Percentiles rank a stretch among this genome's conserved stretches.
Evolutionary conservation across 805 yeast genomes (phyloP).

Genomic region (Vanderwaltozyma tropicalis): DNA sequence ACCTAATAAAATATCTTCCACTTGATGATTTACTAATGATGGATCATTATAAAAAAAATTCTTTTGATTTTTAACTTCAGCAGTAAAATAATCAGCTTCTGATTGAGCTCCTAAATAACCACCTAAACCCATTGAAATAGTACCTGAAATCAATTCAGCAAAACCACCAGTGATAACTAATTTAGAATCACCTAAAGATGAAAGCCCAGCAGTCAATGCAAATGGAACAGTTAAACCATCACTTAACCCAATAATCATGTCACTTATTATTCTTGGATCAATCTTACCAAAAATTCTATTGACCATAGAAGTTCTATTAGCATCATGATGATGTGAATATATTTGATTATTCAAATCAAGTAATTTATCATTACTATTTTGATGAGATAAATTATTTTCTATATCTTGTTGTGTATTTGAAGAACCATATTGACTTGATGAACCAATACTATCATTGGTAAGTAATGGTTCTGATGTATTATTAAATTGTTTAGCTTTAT

Average conservation of each 20-base stretch:
- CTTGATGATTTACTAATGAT: slow-evolving; percentile 58
- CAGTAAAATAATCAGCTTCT: slow-evolving; percentile 63
- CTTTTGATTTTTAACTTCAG: slow-evolving; percentile 64
- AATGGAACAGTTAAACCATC: slow-evolving; percentile 96
- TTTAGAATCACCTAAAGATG: slow-evolving; percentile 77
- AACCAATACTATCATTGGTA: slow-evolving; percentile 9
- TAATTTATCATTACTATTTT: slow-evolving; percentile 1
- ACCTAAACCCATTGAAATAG: slow-evolving; percentile 94
- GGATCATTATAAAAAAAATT: slow-evolving; percentile 53
- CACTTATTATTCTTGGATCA: slow-evolving; percentile 89
- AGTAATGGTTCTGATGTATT: slow-evolving; percentile 11
- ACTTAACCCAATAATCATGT: slow-evolving; percentile 80
- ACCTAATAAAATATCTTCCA: slow-evolving; percentile 70
- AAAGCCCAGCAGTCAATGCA: slow-evolving; percentile 91
- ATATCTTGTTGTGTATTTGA: slow-evolving; percentile 7
- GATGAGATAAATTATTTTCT: not conserved
- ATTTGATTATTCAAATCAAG: not conserved
- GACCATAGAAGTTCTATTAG: not conserved
- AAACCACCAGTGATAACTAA: slow-evolving; percentile 93
- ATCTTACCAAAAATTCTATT: slow-evolving; percentile 39
- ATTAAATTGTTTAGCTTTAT: slow-evolving; percentile 2
- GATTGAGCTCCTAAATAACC: slow-evolving; percentile 90
- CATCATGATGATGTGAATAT: slow-evolving; percentile 1
- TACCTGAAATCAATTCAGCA: slow-evolving; percentile 93
- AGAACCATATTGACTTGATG: slow-evolving; percentile 8